Evolutionary conservation across 1,139 yeast species (phyloP).

Genomic region (Zygosaccharomyces sapae): DNA sequence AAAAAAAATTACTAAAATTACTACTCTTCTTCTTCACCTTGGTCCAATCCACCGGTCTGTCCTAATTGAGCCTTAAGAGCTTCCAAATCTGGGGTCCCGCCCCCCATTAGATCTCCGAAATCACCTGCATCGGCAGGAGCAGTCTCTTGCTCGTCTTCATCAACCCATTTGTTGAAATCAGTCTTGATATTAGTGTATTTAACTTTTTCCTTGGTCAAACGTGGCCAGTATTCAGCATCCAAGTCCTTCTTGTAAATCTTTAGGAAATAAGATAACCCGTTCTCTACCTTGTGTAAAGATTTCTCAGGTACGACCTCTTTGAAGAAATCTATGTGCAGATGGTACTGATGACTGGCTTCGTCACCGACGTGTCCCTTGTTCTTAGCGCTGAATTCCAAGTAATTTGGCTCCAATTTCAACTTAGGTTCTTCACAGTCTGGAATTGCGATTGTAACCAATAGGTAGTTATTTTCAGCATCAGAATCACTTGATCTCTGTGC

Average conservation of each 20-base stretch:
- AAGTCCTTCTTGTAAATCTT: slow-evolving; percentile 64
- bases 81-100: slow-evolving; percentile 38
- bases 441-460: slow-evolving; percentile 70
- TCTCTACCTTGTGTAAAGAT: slow-evolving; percentile 59
- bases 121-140: slow-evolving; percentile 13
- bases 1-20: slow-evolving; percentile 3
- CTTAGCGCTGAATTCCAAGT: slow-evolving; percentile 47
- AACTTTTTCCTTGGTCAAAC: slow-evolving; percentile 71
- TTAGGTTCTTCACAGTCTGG: slow-evolving; percentile 65
- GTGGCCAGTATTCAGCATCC: slow-evolving; percentile 84
- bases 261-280: slow-evolving; percentile 62
- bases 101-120: slow-evolving; percentile 16
- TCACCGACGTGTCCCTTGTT: slow-evolving; percentile 50
- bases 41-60: slow-evolving; percentile 33
- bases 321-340: slow-evolving; percentile 63
- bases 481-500: slow-evolving; percentile 86
- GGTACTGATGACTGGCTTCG: slow-evolving; percentile 46
- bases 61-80: slow-evolving; percentile 28
- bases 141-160: slow-evolving; percentile 81
- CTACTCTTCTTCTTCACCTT: slow-evolving; percentile 30
- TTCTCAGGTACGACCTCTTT: slow-evolving; percentile 66
- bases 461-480: slow-evolving; percentile 69
- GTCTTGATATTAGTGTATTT: slow-evolving; percentile 77
- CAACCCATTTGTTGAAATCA: slow-evolving; percentile 96
- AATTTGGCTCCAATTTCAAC: slow-evolving; percentile 57